Evolutionary conservation across 2,329 filamentous ascomycete genomes (phyloP).

Genomic region (Aureobasidium mangrovei): DNA sequence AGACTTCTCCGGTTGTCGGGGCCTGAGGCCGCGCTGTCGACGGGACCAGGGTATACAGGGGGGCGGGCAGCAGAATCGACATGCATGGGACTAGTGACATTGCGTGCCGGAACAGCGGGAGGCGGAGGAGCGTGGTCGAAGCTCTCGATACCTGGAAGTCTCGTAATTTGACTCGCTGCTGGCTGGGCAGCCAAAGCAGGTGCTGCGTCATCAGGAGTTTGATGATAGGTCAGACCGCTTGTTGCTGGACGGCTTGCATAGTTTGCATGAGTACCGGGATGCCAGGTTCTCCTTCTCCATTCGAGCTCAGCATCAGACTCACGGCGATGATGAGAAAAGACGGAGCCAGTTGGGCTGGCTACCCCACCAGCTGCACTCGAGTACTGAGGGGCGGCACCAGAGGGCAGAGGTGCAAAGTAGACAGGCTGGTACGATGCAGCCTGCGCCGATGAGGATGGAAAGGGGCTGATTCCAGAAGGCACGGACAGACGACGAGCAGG

Average conservation of each 20-base stretch:
- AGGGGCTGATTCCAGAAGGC: constrained; percentile 66
- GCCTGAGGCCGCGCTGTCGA: constrained; percentile 14
- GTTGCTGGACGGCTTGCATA: constrained; percentile 54
- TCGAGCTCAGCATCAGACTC: constrained; percentile 67
- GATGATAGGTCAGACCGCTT: constrained; percentile 66
- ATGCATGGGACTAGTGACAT: constrained; percentile 67
- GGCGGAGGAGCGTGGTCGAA: constrained; percentile 68
- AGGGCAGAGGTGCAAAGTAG: constrained; percentile 47
- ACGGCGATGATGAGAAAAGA: constrained; percentile 53
- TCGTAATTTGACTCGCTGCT: constrained; percentile 51
- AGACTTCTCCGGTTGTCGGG: constrained; percentile 43
- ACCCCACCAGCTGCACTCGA: constrained; percentile 53
- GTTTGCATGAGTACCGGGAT: constrained; percentile 62
- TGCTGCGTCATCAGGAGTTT: constrained; percentile 57
- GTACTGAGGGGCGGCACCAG: constrained; percentile 44
- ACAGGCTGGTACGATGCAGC: constrained; percentile 37
- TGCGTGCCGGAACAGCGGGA: constrained; percentile 50
- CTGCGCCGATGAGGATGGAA: constrained; percentile 27
- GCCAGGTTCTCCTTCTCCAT: constrained; percentile 81
- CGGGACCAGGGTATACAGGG: constrained; percentile 28
- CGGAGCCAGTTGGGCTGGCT: constrained; percentile 58
- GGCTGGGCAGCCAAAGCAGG: constrained; percentile 46
- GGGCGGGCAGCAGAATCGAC: constrained; percentile 49
- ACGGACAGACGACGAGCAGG: constrained; percentile 73
- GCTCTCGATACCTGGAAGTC: constrained; percentile 83